Percentiles rank a stretch among this genome's conserved stretches.
Evolutionary conservation across 345 rosid species (phyloP).

Genomic region (Mercurialis annua): DNA sequence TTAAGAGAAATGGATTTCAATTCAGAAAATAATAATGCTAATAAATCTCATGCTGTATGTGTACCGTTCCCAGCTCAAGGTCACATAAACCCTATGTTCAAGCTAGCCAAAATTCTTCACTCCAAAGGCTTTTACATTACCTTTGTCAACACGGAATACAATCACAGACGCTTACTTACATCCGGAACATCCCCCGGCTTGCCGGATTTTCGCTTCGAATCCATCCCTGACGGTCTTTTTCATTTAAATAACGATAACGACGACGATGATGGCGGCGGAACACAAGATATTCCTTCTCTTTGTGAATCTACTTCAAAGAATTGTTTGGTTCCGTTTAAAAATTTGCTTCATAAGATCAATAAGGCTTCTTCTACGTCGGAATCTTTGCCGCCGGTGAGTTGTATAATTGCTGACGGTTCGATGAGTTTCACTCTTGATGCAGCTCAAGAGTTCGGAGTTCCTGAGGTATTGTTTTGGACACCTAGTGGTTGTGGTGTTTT

Average conservation of each 20-base stretch:
- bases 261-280: constrained; percentile 26
- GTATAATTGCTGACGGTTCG: constrained; percentile 42
- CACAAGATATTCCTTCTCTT: constrained; percentile 43
- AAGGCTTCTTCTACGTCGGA: constrained; percentile 7
- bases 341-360: constrained; percentile 32
- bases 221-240: constrained; percentile 49
- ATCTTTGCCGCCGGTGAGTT: constrained; percentile 28
- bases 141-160: constrained; percentile 42
- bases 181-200: constrained; percentile 38
- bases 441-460: constrained; percentile 28
- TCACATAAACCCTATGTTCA: constrained; percentile 35
- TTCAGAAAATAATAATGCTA: neutral
- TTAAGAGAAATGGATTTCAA: constrained; percentile 1
- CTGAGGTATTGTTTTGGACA: constrained; percentile 21
- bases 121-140: constrained; percentile 36
- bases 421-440: constrained; percentile 32
- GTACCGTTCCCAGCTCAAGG: constrained; percentile 40
- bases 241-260: constrained; percentile 18
- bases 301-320: constrained; percentile 31
- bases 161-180: constrained; percentile 37
- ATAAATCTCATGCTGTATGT: constrained; percentile 29
- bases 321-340: constrained; percentile 33
- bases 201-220: constrained; percentile 39
- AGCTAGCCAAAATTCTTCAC: constrained; percentile 39
- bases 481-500: constrained; percentile 24